phyloP scores from a whole-genome alignment of 345 rosid genomes.

The rapeseed (Brassica napus) region Da-Ae NC_063439.1:26743001-26743500 shows the following conservation, averaged over 20 bases:
- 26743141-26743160: slow-evolving; percentile 44
- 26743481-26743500: slow-evolving; percentile 76
- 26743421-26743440: slow-evolving; percentile 71
- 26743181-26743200: slow-evolving; percentile 73
- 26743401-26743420: slow-evolving; percentile 72
- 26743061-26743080: slow-evolving; percentile 28
- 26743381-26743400: slow-evolving; percentile 83
- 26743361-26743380: slow-evolving; percentile 75
- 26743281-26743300: slow-evolving; percentile 95
- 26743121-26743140: slow-evolving; percentile 40
- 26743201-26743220: slow-evolving; percentile 71
- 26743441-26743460: slow-evolving; percentile 69
- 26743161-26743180: slow-evolving; percentile 34
- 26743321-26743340: slow-evolving; percentile 85
- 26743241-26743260: slow-evolving; percentile 78
- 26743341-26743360: slow-evolving; percentile 76
- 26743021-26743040: slow-evolving; percentile 33
- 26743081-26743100: background rate
- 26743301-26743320: slow-evolving; percentile 71
- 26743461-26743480: slow-evolving; percentile 95
- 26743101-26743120: slow-evolving; percentile 29
- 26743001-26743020: slow-evolving; percentile 6
- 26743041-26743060: slow-evolving; percentile 9
- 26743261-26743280: slow-evolving; percentile 69
- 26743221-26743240: slow-evolving; percentile 73